Evolutionary conservation across 768 basidiomycete genomes (phyloP), one percentile per base, ranked within the genome.

Genomic region (Coprinellus micaceus): DNA sequence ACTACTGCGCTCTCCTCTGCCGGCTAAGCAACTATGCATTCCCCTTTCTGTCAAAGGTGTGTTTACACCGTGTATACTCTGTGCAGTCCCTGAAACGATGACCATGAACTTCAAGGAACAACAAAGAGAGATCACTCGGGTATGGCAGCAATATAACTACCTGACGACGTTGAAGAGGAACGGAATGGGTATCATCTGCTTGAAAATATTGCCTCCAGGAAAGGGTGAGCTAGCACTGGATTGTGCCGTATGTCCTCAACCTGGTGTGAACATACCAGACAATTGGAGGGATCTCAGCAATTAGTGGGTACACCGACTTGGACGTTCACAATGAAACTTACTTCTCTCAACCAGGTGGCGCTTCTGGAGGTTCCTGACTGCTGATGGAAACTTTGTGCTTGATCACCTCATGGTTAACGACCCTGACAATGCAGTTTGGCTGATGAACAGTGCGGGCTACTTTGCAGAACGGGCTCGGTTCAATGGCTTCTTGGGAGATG

Each of bases 191-290:
- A 58, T 49, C 6, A 33, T n/a, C n/a, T n/a, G n/a, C n/a, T 13
- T 33, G 33, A 33, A 13, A 33, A 6, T 33, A 6, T 6, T 6
- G 33, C 13, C 33, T 33, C 33, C 33, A 6, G 33, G 33, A 33
- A 33, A 33, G 33, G 33, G 33, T 6, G 33, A 33, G 13, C 33
- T 33, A 10, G 48, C 48, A 4, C 13, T 33, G 2, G 65, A 67
- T 29, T 71, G 68, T 39, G 52, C 64, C 0, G 61, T 66, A 9
- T 72, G 71, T 48, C 69, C 64, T 0, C 69, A 69, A 41, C 65
- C 64, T 0, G 61, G 60, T 0, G 51, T 66, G 11, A 72, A 72
- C 45, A 21, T 69, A 4, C 64, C 65, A 2, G 24, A 24, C 1
- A 25, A 64, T 21, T 70, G 69, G 69, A 49, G 28, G 26, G 25